phyloP scores from a whole-genome alignment of 805 yeast species.

The Ogataea saltuana region DNA sequence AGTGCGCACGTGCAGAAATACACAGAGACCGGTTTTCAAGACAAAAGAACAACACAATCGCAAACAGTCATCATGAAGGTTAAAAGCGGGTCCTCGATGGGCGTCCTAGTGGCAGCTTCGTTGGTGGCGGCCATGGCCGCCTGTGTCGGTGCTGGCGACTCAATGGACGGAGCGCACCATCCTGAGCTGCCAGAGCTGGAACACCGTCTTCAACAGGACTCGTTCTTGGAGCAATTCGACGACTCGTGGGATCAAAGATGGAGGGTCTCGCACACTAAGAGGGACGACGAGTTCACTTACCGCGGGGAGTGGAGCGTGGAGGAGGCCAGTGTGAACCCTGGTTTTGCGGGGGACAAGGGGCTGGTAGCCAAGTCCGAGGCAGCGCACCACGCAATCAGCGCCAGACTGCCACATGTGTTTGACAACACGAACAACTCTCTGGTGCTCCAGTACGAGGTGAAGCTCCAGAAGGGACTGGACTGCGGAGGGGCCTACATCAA shows the following conservation, averaged over 20 bases:
- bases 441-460: constrained; percentile 88
- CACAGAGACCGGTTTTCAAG: not conserved
- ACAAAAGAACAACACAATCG: not conserved
- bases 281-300: constrained; percentile 57
- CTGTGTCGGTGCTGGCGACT: constrained; percentile 14
- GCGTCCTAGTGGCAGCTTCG: constrained; percentile 16
- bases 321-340: constrained; percentile 58
- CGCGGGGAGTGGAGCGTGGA: constrained; percentile 77
- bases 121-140: constrained; percentile 15
- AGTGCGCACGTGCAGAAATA: not conserved
- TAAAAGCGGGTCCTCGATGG: constrained; percentile 4
- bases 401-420: constrained; percentile 55
- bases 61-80: constrained; percentile 7
- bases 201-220: constrained; percentile 38
- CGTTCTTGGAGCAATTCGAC: constrained; percentile 69
- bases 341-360: constrained; percentile 67
- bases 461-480: constrained; percentile 70
- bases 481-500: constrained; percentile 94
- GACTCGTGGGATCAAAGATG: constrained; percentile 47
- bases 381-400: constrained; percentile 80
- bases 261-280: constrained; percentile 59
- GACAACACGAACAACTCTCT: constrained; percentile 63
- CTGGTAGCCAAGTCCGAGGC: constrained; percentile 75
- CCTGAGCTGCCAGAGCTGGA: constrained; percentile 42
- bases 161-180: constrained; percentile 27